Evolutionary conservation across 768 basidiomycete species (phyloP).

Genomic region (Psilocybe azurescens): DNA sequence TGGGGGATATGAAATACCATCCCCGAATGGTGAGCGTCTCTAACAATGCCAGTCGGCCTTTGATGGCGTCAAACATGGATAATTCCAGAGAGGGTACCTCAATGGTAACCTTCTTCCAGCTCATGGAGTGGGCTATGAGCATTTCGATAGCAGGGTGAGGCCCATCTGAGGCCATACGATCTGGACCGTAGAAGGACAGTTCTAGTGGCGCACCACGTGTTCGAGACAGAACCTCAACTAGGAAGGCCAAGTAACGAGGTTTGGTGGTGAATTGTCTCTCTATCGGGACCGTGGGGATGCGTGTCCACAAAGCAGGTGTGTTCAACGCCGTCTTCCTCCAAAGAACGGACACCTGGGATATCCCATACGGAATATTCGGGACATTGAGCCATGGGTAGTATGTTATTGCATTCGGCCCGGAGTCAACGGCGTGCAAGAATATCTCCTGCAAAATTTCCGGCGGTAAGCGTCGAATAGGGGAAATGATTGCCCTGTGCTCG

Average conservation of each 20-base stretch:
- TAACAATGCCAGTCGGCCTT: not conserved
- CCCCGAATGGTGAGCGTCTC: not conserved
- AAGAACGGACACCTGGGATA: not conserved
- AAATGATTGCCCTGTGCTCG: not conserved
- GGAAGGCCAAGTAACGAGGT: not conserved
- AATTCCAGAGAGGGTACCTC: not conserved
- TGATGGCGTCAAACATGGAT: not conserved
- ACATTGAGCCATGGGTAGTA: too few species aligned
- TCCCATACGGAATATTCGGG: not conserved
- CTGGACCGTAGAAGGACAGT: not conserved
- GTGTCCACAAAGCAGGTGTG: not conserved
- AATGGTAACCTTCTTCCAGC: not conserved
- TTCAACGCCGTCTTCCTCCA: conserved; percentile 5
- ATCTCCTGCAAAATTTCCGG: not conserved
- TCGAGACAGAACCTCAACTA: not conserved
- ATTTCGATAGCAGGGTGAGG: not conserved
- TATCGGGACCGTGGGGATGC: not conserved
- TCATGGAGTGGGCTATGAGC: not conserved
- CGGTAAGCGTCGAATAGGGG: conserved; percentile 7
- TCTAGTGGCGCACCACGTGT: not conserved
- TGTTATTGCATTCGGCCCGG: too few species aligned
- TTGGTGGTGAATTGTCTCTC: not conserved
- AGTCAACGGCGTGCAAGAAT: not conserved
- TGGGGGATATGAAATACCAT: not conserved
- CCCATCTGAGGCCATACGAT: not conserved